Conservation (phyloP, 306 rosid genomes). For the Begonia peltatifolia region DNA sequence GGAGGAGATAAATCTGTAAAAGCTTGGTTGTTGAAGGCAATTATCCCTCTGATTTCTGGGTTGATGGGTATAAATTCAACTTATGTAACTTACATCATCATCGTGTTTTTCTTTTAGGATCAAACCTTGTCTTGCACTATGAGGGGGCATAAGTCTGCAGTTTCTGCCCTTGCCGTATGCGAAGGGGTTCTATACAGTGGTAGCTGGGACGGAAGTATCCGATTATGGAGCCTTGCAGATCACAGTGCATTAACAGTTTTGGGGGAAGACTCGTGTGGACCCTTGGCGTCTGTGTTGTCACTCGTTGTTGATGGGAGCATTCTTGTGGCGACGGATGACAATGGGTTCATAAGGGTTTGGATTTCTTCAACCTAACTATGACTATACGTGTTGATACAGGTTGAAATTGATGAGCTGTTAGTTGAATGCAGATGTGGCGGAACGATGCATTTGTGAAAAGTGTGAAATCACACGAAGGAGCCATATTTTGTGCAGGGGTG, state of each 20-base stretch:
- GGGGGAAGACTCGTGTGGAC: slow-evolving; percentile 50
- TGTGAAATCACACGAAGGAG: slow-evolving; percentile 47
- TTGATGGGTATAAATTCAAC: no score
- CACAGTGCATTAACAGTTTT: slow-evolving; percentile 64
- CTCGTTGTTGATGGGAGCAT: slow-evolving; percentile 36
- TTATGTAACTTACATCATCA: background rate
- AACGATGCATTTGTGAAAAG: slow-evolving; percentile 49
- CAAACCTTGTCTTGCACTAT: slow-evolving; percentile 52
- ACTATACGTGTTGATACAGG: no score
- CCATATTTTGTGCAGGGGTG: slow-evolving; percentile 48
- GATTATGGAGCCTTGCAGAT: slow-evolving; percentile 82
- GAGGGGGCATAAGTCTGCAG: slow-evolving; percentile 77
- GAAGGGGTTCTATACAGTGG: slow-evolving; percentile 83
- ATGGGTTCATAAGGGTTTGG: slow-evolving; percentile 68
- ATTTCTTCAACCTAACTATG: slow-evolving; percentile 6
- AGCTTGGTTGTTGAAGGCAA: slow-evolving; percentile 72
- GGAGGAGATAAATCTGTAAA: slow-evolving; percentile 83
- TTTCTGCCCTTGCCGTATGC: slow-evolving; percentile 60
- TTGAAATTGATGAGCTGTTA: no score
- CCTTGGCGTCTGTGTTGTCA: slow-evolving; percentile 43
- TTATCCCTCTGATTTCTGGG: background rate
- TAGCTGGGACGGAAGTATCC: slow-evolving; percentile 93
- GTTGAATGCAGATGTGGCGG: slow-evolving; percentile 53
- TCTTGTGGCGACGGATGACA: slow-evolving; percentile 71
- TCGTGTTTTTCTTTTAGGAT: slow-evolving; percentile 36